Base-by-base conservation (phyloP, 768 basidiomycete species). In the Mycena kentingensis region DNA sequence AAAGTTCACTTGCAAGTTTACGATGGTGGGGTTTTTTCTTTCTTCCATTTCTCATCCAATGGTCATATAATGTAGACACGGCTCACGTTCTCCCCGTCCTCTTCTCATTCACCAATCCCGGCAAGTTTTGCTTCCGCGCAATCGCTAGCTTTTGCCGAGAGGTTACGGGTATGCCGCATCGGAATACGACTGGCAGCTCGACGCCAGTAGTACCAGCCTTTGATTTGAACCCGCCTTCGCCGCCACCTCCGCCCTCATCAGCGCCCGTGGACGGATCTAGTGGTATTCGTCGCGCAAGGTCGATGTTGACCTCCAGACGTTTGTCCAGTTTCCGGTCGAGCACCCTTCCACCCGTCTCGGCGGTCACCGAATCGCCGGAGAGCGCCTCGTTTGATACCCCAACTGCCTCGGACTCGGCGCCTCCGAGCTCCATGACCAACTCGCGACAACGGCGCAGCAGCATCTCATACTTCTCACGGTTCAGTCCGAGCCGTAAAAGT, bases 1-100 rank as follows among this genome's bases (percentile, higher is more conserved):
- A 77, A 85, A 50, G 93, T 96, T 16, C 94, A 98, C 71, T 74
- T 98, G 11, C 94, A 98, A 67, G 84, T 97, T 1, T 97, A 93
- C 64, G 94, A 98, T 64, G 93, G 91, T 79, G 67, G 61, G 66
- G 73, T 65, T 35, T 24, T n/a, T 28, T 44, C 10, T 18, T 37
- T 16, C 36, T 44, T 60, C 50, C 41, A 53, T 64, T 67, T 63
- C 8, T 51, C 67, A 24, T 61, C 63, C 32, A 60, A 60, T 39
- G 58, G 51, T 52, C 49, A 32, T 21, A 4, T 16, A 35, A 18
- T 52, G 3, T 49, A 90, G 88, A 88, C 61, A 76, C 82, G 4
- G 85, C 87, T 0, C 89, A 90, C 65, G 77, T 87, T 38, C 68
- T 90, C 18, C 89, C 89, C 1, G 76, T 90, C 16, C 72, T 90